Base-by-base conservation (phyloP, 2,329 filamentous ascomycete genomes). In the Waltergamsia citrina region DNA sequence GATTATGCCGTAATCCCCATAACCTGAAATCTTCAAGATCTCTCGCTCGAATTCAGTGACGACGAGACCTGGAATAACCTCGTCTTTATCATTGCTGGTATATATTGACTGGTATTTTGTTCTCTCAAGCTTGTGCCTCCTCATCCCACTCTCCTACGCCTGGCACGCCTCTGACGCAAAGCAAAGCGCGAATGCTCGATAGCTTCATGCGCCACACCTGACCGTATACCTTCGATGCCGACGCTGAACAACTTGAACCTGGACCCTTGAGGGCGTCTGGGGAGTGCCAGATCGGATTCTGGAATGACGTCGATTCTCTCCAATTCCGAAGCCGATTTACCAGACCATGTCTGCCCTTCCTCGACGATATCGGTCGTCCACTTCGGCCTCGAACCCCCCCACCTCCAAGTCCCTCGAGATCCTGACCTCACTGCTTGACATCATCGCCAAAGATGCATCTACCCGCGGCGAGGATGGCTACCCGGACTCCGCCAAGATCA, bases 291-390 rank as follows among this genome's bases (percentile, higher is more conserved):
- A 30, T 5, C n/a, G 26, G n/a, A 34, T 14, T 15, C 14, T 28
- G 34, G 29, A 26, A 31, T 33, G 38, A 24, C 20, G 29, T 18
- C 7, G 19, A 28, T 14, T 34, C n/a, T 32, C 19, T 27, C 29
- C 18, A 22, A 15, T n/a, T n/a, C n/a, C n/a, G n/a, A n/a, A n/a
- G n/a, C 23, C 19, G 36, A 43, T 29, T 32, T 42, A 38, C 28
- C 39, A 38, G 40, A 67, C 50, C 50, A 74, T 75, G 65, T 63
- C 70, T 40, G 53, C 61, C 38, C 63, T 63, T 41, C 59, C 67
- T 37, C 64, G 72, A 51, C 69, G 76, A 39, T 76, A 77, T 49
- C 72, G 77, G 43, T 78, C 77, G 39, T 79, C 75, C 38, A 81
- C 76, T 27, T 73, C 74, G 39, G 63, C 73, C 39, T 80, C 76